A percentile compares a stretch with the other conserved stretches of the same genome.
Conservation (phyloP, 345 rosid species). For the Linum usitatissimum region DNA sequence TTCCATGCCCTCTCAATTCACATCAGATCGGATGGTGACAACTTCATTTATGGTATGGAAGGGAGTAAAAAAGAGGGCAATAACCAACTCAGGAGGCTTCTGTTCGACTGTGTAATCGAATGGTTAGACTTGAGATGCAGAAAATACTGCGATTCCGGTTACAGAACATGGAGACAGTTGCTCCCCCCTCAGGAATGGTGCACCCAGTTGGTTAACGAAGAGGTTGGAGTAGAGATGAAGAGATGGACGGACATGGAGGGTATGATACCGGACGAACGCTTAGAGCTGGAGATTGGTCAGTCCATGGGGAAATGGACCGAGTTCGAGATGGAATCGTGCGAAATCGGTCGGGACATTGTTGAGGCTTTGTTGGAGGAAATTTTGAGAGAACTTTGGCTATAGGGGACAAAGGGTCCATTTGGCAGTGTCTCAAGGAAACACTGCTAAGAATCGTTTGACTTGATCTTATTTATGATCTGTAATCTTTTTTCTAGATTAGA, state of each 20-base stretch:
- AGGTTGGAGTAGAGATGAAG: conserved; percentile 47
- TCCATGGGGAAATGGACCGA: conserved; percentile 63
- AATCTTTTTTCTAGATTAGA: no score
- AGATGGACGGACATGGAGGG: conserved; percentile 44
- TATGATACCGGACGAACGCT: conserved; percentile 46
- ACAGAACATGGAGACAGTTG: conserved; percentile 32
- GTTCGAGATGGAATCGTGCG: conserved; percentile 46
- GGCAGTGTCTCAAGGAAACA: no score
- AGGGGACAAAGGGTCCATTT: neutral
- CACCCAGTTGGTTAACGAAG: conserved; percentile 33
- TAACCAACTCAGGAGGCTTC: conserved; percentile 37
- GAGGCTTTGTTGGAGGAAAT: conserved; percentile 46
- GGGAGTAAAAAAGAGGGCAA: conserved; percentile 24
- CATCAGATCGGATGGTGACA: conserved; percentile 16
- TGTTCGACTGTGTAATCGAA: conserved; percentile 62
- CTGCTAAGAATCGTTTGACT: no score
- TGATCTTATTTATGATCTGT: no score
- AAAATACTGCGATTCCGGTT: conserved; percentile 31
- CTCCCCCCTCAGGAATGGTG: conserved; percentile 10
- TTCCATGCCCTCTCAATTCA: conserved; percentile 41
- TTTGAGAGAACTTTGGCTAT: conserved; percentile 29
- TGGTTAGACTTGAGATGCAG: conserved; percentile 44
- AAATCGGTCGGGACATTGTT: conserved; percentile 50
- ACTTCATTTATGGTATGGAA: no score
- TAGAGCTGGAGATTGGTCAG: conserved; percentile 48